A percentile compares a stretch with the other conserved stretches of the same genome.
phyloP scores from a whole-genome alignment of 2,329 filamentous ascomycete genomes.

The Aspergillus quadricinctus region DNA sequence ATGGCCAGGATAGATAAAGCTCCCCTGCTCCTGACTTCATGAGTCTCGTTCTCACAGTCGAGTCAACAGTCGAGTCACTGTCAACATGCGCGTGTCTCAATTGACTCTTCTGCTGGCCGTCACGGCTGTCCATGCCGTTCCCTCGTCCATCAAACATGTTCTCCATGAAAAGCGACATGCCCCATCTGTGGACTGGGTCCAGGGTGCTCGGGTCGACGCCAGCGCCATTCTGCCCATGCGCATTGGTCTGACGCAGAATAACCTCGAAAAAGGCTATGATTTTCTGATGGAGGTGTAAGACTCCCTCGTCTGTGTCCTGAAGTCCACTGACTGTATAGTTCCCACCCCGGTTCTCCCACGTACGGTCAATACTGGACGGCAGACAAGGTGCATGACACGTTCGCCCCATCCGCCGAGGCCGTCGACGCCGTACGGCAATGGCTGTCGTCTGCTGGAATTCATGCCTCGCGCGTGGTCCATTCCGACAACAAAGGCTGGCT shows the following conservation, averaged over 20 bases:
- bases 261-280: constrained; percentile 43
- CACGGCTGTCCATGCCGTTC: constrained; percentile 21
- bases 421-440: constrained; percentile 51
- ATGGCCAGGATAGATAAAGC: no score
- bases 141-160: constrained; percentile 33
- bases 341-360: constrained; percentile 38
- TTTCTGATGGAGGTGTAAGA: constrained; percentile 40
- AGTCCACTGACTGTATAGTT: constrained; percentile 18
- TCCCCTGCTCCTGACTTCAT: no score
- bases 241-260: constrained; percentile 45
- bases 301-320: neutral
- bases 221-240: constrained; percentile 40
- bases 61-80: no score
- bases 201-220: constrained; percentile 32
- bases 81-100: no score
- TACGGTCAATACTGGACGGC: constrained; percentile 43
- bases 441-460: constrained; percentile 52
- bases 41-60: no score
- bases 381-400: constrained; percentile 41
- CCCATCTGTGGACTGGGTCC: constrained; percentile 34
- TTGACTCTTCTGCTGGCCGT: constrained; percentile 10
- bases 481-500: constrained; percentile 53
- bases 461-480: constrained; percentile 44
- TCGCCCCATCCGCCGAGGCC: constrained; percentile 41
- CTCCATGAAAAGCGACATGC: constrained; percentile 40